Evolutionary conservation across 1,139 yeast species (phyloP), one percentile per base, ranked within the genome.

Genomic region (Nakaseomyces nivariensis): DNA sequence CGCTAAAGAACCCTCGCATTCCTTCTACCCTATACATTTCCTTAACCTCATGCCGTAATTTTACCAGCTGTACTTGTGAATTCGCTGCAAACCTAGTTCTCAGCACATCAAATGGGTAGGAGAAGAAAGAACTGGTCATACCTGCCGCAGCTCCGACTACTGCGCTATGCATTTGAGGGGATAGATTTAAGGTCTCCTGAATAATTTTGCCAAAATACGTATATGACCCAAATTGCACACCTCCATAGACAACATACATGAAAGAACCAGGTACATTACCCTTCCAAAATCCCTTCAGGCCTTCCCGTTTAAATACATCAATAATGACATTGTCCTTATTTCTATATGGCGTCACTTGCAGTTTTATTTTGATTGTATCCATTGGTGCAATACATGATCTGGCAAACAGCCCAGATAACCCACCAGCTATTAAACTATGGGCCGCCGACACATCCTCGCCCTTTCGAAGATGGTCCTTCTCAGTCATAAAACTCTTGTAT

Each of bases 211-310:
- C 84, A 41, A 81, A 66, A 0, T 73, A 63, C 1, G 87, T 72
- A 63, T 84, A 88, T 1, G 88, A 71, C 1, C 92, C 73, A 67
- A 92, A 92, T 64, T 92, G 97, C 0, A 79, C 71, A 0, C 87
- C 89, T 10, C 97, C 96, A 60, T 92, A 92, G 25, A 85, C 57
- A 17, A 92, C 73, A 62, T 92, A 92, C 79, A 92, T 77, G 42
- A 81, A 67, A 57, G 88, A 90, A 0, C 97, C 98, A 0, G 98
- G 96, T 0, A 87, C 77, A 64, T 92, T 92, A 0, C 98, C 98
- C 66, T 89, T 90, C 97, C 97, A 92, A 25, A 92, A 72, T 0
- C 90, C 82, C 9, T 58, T 55, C 0, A 76, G n/a, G 2, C 88
- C 87, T 59, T 82, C 88, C 31, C 73, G 70, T 17, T 58, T 57